Evolutionary conservation across 495 filamentous ascomycete genomes (phyloP), one percentile per base, ranked within the genome.

Genomic region (Chaetomium cochliodes): DNA sequence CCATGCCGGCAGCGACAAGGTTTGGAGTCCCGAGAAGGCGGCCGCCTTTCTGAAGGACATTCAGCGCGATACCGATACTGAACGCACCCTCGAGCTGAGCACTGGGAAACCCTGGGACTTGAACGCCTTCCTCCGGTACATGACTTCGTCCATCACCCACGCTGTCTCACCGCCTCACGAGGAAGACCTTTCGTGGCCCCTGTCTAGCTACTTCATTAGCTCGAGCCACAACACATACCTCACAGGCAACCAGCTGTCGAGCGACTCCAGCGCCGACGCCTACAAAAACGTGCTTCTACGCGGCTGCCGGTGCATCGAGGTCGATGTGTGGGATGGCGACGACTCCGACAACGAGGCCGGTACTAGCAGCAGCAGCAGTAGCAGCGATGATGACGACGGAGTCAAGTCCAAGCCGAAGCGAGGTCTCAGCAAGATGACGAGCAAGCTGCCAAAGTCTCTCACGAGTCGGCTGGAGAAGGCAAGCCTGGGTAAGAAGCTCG

Each of bases 201-300:
- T 97, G 42, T 89, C 89, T 46, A 90, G 88, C 69, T 98, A 97
- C 79, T 98, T 89, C 72, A 88, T 98, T 65, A 92, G 87, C 58
- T 93, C 89, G 26, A 96, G 91, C 71, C 93, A 98, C 76, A 98
- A 98, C 74, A 97, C 93, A 0, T 98, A 97, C 70, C 81, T 98
- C 65, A 92, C 89, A 0, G 93, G 93, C 0, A 93, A 97, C 72
- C 93, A 98, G 77, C 82, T 98, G 12, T 94, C 87, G 63, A 92
- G 92, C 66, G 85, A 90, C 63, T 87, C 90, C 39, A 92, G 88
- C 63, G 87, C 88, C 1, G 89, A 89, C 57, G 87, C 90, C 22
- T 98, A 97, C 78, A 90, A 85, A 66, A 88, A 88, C 71, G 92
- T 94, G 71, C 84, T 97, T 41, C 76, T 87, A 12, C 83, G 87